Percentiles rank a stretch among this genome's conserved stretches.
Conservation (phyloP, 1,139 yeast genomes). For the Eremothecium sinecaudum region DNA sequence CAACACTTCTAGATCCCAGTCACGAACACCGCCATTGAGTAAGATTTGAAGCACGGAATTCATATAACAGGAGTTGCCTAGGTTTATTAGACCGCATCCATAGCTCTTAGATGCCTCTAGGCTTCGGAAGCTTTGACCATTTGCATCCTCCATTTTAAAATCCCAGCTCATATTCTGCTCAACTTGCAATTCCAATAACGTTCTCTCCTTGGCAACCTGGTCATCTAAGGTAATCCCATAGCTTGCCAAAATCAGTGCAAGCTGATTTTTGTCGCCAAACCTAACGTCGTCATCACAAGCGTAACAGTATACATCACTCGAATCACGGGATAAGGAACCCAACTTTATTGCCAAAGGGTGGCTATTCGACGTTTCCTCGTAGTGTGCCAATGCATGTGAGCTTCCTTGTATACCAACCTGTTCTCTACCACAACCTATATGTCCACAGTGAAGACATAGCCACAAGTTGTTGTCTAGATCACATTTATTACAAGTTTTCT, state of each 20-base stretch:
- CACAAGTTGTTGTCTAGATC: slow-evolving; percentile 71
- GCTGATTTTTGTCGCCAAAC: slow-evolving; percentile 42
- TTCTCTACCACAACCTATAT: slow-evolving; percentile 83
- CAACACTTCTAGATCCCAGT: slow-evolving; percentile 18
- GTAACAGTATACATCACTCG: slow-evolving; percentile 80
- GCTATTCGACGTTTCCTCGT: slow-evolving; percentile 32
- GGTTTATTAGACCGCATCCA: slow-evolving; percentile 60
- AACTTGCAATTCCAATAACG: slow-evolving; percentile 76
- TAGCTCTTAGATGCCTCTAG: slow-evolving; percentile 53
- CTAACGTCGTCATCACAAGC: slow-evolving; percentile 79
- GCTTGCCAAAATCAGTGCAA: slow-evolving; percentile 41
- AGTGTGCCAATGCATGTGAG: slow-evolving; percentile 80
- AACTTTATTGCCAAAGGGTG: slow-evolving; percentile 85
- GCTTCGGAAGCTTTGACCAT: slow-evolving; percentile 58
- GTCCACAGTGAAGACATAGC: slow-evolving; percentile 88
- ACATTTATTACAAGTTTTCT: slow-evolving; percentile 46
- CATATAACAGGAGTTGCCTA: slow-evolving; percentile 89
- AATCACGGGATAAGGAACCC: slow-evolving; percentile 69
- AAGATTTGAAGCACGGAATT: slow-evolving; percentile 74
- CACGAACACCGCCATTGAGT: slow-evolving; percentile 34
- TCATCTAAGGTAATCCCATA: slow-evolving; percentile 62
- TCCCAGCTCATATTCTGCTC: slow-evolving; percentile 94
- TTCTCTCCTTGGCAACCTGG: slow-evolving; percentile 58
- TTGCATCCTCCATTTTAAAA: slow-evolving; percentile 64
- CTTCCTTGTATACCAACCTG: slow-evolving; percentile 91